Evolutionary conservation across 1,139 yeast genomes (phyloP), one percentile per base, ranked within the genome.

Genomic region (Entelexis paramagnoliae): DNA sequence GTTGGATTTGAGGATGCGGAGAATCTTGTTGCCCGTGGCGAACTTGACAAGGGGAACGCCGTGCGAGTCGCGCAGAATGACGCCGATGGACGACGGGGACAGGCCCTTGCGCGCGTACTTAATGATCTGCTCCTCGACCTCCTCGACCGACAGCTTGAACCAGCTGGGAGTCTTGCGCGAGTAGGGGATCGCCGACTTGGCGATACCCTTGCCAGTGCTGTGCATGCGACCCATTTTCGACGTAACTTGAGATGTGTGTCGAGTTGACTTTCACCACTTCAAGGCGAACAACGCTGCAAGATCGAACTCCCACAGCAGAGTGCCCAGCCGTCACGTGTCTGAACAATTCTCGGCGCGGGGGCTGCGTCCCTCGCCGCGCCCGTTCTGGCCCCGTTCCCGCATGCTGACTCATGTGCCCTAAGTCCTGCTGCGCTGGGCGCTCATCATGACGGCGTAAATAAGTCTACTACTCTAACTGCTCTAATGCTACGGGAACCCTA

Each of bases 81-180:
- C 98, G 85, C 99, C 98, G 66, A 91, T 91, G 77, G 88, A 95
- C 68, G 98, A 91, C 70, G 99, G 99, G 67, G 97, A 87, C 75
- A 88, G 79, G 87, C 99, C 99, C 83, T 91, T 91, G 80, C 96
- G 88, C 72, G 99, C 98, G 80, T 88, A 87, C 85, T 91, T 93
- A 89, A 83, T 75, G 78, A 89, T 83, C 79, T 88, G 96, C 79
- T 93, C 98, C 75, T 89, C 88, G 68, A 91, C 94, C 65, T 88
- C 86, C 66, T 88, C 96, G 66, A 95, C 75, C 60, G 96, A 79
- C 69, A 87, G 83, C 83, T 91, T 91, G 93, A 89, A 89, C 99
- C 99, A 91, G 73, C 96, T 79, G 74, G 98, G 98, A 73, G 95
- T 81, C 76, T 83, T 82, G 80, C 99, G 91, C 69, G 97, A 89